Evolutionary conservation across 192 early-diverging fungal species (phyloP), one percentile per base, ranked within the genome.

Genomic region (Podila horticola): DNA sequence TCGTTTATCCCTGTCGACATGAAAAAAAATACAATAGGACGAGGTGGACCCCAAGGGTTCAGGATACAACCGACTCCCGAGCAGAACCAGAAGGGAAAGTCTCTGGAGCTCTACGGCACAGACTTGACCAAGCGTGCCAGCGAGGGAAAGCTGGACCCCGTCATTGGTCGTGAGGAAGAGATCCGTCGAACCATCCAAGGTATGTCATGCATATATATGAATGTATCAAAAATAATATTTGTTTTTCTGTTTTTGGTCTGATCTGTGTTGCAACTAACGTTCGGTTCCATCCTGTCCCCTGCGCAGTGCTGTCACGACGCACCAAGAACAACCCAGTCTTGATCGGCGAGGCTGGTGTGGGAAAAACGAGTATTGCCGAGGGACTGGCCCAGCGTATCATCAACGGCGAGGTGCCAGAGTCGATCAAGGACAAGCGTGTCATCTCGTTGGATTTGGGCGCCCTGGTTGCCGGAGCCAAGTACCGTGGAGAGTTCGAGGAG

Each of bases 141-240:
- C n/a, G 86, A 91, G 50, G 93, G 93, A 62, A 95, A 95, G 65
- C 88, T 95, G 4, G 94, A 95, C 81, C 93, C 93, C 31, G 92
- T 94, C 6, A 93, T 94, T 58, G 93, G 93, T 15, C 88, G 93
- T 57, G 93, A 94, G 69, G 90, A 93, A 71, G 87, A 90, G 34
- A 94, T 94, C 64, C 87, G 93, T 41, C 87, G 93, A 9, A 92
- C 90, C 38, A 89, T 95, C 64, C 92, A 90, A 93, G 88, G 91
- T 94, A 79, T 9, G 20, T 51, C 24, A 62, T 26, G 19, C 22
- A 15, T 28, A 57, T 31, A 22, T 31, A n/a, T 41, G 45, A 17
- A 29, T 24, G n/a, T 61, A 22, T 11, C 31, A 5, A 26, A 33
- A 49, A 45, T 8, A 28, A n/a, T n/a, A n/a, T n/a, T 29, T 62